Conservation (phyloP, 805 yeast genomes). For the Yarrowia bubula region DNA sequence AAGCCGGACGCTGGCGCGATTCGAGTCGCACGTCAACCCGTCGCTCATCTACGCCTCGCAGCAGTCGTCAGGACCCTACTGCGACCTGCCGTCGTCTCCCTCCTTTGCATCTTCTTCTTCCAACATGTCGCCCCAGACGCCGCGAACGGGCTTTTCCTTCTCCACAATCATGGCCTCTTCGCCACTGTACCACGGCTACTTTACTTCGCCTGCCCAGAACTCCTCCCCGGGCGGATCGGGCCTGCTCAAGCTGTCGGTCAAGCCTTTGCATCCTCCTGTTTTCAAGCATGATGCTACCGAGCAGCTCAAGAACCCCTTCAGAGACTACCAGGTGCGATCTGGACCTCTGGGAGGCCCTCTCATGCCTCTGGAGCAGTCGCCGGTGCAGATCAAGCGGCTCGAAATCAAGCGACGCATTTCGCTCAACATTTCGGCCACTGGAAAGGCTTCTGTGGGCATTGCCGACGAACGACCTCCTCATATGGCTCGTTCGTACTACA, state of each 20-base stretch:
- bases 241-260: conserved; percentile 9
- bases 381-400: conserved; percentile 16
- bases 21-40: conserved; percentile 24
- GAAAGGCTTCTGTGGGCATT: conserved; percentile 14
- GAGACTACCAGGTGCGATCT: not conserved
- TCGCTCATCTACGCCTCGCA: conserved; percentile 16
- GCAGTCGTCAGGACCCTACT: not conserved
- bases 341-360: not conserved
- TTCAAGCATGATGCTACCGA: conserved; percentile 3
- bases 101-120: conserved; percentile 25
- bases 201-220: conserved; percentile 29
- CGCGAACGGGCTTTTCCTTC: conserved; percentile 31
- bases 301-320: conserved; percentile 2
- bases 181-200: conserved; percentile 32
- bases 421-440: conserved; percentile 15
- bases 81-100: conserved; percentile 19
- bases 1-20: conserved; percentile 14
- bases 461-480: conserved; percentile 3
- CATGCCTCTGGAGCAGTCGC: conserved; percentile 17
- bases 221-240: not conserved
- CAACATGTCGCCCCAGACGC: conserved; percentile 16
- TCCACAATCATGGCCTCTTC: conserved; percentile 32
- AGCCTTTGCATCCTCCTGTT: conserved; percentile 13
- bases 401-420: conserved; percentile 17
- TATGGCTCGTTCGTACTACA: conserved; percentile 4